A percentile compares a stretch with the other conserved stretches of the same genome.
phyloP scores from a whole-genome alignment of 805 yeast genomes.

The Saccharomycopsis malanga region DNA sequence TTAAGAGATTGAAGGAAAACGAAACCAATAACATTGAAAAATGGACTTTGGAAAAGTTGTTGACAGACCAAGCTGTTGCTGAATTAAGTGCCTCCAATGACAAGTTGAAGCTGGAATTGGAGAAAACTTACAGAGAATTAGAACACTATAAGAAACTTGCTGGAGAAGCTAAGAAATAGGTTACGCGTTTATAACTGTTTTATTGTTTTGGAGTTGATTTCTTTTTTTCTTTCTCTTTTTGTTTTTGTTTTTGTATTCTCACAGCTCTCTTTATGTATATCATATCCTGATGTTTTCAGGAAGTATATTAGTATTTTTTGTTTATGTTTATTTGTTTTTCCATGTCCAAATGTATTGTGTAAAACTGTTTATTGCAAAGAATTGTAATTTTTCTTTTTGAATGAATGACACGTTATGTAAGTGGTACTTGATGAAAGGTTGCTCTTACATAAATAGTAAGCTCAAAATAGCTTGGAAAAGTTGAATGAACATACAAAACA shows the following conservation, averaged over 20 bases:
- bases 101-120: conserved; percentile 79
- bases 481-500: no score
- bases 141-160: conserved; percentile 65
- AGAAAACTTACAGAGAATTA: conserved; percentile 85
- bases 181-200: conserved; percentile 20
- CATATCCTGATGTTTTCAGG: no score
- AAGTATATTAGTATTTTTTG: no score
- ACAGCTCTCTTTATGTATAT: neutral
- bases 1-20: conserved; percentile 81
- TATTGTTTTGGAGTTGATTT: conserved; percentile 23
- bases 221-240: conserved; percentile 11
- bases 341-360: no score
- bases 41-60: conserved; percentile 88
- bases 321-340: no score
- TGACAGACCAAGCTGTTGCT: conserved; percentile 84
- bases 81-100: conserved; percentile 83
- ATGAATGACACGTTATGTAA: no score
- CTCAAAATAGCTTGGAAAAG: no score
- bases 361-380: no score
- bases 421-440: no score
- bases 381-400: no score
- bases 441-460: no score
- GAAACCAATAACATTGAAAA: conserved; percentile 87
- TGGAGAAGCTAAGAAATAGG: neutral
- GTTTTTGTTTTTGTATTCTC: neutral